A percentile compares a stretch with the other conserved stretches of the same genome.
Evolutionary conservation across 2,329 filamentous ascomycete genomes (phyloP).

Genomic region (Pyrenophora teres): DNA sequence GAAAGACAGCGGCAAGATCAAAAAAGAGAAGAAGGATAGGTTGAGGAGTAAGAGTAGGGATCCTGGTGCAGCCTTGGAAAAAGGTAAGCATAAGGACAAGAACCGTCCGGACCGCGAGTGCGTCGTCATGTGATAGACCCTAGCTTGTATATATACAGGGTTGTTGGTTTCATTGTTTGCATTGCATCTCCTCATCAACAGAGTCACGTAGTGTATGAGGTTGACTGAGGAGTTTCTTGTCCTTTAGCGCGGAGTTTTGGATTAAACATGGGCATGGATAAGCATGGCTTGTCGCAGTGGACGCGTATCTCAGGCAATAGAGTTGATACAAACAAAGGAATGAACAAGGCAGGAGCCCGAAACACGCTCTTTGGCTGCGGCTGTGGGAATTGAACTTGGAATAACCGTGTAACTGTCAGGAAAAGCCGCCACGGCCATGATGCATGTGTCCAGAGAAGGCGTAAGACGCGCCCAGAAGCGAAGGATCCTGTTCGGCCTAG

Average conservation of each 20-base stretch:
- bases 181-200: slow-evolving; percentile 1
- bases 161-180: slow-evolving; percentile 2
- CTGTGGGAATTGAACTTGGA: no score
- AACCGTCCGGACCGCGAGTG: slow-evolving; percentile 51
- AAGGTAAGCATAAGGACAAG: slow-evolving; percentile 35
- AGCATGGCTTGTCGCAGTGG: background rate
- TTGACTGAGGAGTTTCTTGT: slow-evolving; percentile 10
- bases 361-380: background rate
- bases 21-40: slow-evolving; percentile 40
- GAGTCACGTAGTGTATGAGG: background rate
- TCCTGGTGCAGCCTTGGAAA: slow-evolving; percentile 37
- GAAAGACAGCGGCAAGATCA: slow-evolving; percentile 38
- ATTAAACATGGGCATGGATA: slow-evolving; percentile 8
- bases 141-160: background rate
- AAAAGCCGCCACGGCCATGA: background rate
- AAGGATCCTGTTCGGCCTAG: slow-evolving; percentile 26
- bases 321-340: slow-evolving; percentile 22
- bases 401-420: background rate
- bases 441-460: slow-evolving; percentile 34
- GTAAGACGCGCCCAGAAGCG: slow-evolving; percentile 33
- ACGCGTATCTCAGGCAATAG: slow-evolving; percentile 14
- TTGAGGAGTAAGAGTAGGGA: slow-evolving; percentile 50
- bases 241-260: slow-evolving; percentile 33
- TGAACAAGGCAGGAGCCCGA: background rate
- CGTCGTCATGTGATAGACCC: slow-evolving; percentile 48